A percentile compares a stretch with the other conserved stretches of the same genome.
Evolutionary conservation across 768 basidiomycete genomes (phyloP).

Genomic region (Sarcodon sp.): DNA sequence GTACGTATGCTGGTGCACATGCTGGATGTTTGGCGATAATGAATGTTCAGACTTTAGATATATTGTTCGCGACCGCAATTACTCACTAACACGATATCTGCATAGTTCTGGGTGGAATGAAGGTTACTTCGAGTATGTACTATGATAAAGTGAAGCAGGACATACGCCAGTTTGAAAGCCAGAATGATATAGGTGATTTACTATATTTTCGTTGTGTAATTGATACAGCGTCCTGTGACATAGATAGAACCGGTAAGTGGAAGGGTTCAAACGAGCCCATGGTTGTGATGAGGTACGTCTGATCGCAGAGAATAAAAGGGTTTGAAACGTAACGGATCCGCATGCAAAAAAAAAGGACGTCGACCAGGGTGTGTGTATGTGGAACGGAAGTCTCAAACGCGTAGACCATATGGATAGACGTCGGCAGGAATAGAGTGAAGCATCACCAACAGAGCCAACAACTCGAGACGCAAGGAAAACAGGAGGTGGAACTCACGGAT

Average conservation of each 20-base stretch:
- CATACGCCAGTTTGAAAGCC: conserved; percentile 77
- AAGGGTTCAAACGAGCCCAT: no score
- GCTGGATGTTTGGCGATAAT: conserved; percentile 23
- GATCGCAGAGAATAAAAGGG: no score
- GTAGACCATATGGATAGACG: no score
- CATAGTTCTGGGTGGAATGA: conserved; percentile 46
- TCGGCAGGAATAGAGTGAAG: no score
- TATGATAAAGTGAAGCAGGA: conserved; percentile 8
- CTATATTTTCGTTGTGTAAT: conserved; percentile 63
- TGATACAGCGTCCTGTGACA: conserved; percentile 31
- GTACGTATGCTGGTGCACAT: conserved; percentile 64
- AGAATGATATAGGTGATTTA: conserved; percentile 66
- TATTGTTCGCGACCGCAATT: neutral
- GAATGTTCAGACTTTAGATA: conserved; percentile 3
- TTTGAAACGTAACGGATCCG: no score
- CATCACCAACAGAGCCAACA: no score
- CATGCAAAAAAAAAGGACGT: no score
- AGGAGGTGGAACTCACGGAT: neutral
- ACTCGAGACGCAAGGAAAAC: neutral
- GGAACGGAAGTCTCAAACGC: no score
- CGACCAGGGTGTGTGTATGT: no score
- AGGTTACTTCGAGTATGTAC: neutral
- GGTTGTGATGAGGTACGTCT: no score
- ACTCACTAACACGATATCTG: conserved; percentile 69
- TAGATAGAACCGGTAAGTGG: no score